Base-by-base conservation (phyloP, 805 yeast species). In the Scheffersomyces coipomensis region DNA sequence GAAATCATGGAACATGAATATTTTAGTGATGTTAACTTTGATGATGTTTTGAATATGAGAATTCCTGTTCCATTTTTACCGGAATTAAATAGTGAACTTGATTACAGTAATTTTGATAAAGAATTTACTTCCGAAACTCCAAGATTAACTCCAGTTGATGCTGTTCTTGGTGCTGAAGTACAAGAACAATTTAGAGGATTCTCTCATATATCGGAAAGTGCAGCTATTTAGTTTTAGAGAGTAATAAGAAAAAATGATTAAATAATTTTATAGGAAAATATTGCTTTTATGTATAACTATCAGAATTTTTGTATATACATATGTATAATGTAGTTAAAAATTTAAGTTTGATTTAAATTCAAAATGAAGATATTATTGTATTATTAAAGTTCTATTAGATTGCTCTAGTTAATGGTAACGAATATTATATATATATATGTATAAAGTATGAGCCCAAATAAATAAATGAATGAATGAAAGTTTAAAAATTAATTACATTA, bases 111-210 rank as follows among this genome's bases (percentile, higher is more conserved):
- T 68, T 93, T 93, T 58, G 99, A 93, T 65, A 85, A 83, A 53
- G 97, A 89, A 60, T 93, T 93, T 58, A 93, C 99, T 0, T 79
- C 89, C 0, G 97, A 93, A 55, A 85, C 93, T 25, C 97, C 98
- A 25, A 83, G 95, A 36, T 74, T 91, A 62, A 93, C 99, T 1
- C 99, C 99, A 2, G 90, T 93, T 35, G 91, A 88, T 44, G 84
- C 96, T 22, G 82, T 86, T 5, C 72, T 93, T 54, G 84, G 93
- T 11, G 79, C 93, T 2, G 79, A 83, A 19, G 84, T 85, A 80
- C 99, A 93, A 72, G 97, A 93, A 55, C 95, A 88, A 68, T 93
- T 93, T 77, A 81, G 98, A 52, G 99, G 99, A 3, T 93, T 93
- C 67, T 88, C 97, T 2, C 91, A 89, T 62, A 79, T 85, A 52